Base-by-base conservation (phyloP, 192 early-diverging fungal species). In the Entomortierella chlamydospora region DNA sequence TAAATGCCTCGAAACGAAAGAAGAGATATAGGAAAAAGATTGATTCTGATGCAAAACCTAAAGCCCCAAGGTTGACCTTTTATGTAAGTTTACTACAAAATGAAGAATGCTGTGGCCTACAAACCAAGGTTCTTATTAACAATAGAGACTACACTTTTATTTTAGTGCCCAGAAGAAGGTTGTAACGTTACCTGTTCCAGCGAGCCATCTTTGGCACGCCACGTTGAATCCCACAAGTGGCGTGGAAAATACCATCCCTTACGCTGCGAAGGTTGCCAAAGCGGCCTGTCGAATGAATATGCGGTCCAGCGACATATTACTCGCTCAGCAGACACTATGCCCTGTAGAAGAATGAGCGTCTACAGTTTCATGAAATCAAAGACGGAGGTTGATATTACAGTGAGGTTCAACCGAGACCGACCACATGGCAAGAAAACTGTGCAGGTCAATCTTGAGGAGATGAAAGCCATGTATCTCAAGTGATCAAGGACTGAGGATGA, bases 401-500 rank as follows among this genome's bases (percentile, higher is more conserved):
- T 77, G 12, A 51, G 52, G 18, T 77, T 77, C 53, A 63, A 51
- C 28, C 73, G 63, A 2, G 39, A 0, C 1, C 64, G 65, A 6
- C 39, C 52, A 26, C 73, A 77, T 55, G 73, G 73, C 51, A 77
- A 77, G 60, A 77, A 77, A 30, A 77, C 73, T 39, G 33, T 63
- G 11, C 17, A 2, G 3, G 60, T 77, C 22, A 49, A 68, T 23
- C 25, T 77, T 33, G 53, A 63, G 11, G 37, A 43, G 31, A 55
- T 63, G 60, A 68, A 57, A 34, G 26, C n/a, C 2, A 72, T 58
- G 25, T 72, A 64, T 37, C 18, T 61, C 56, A 15, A 37, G n/a
- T 37, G 13, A 37, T 28, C 28, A 29, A 57, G 28, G n/a, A n/a
- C n/a, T n/a, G n/a, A n/a, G n/a, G n/a, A n/a, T n/a, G n/a, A n/a